A percentile compares a stretch with the other conserved stretches of the same genome.
Evolutionary conservation across 495 filamentous ascomycete genomes (phyloP).

Genomic region (Elaphomyces granulatus): DNA sequence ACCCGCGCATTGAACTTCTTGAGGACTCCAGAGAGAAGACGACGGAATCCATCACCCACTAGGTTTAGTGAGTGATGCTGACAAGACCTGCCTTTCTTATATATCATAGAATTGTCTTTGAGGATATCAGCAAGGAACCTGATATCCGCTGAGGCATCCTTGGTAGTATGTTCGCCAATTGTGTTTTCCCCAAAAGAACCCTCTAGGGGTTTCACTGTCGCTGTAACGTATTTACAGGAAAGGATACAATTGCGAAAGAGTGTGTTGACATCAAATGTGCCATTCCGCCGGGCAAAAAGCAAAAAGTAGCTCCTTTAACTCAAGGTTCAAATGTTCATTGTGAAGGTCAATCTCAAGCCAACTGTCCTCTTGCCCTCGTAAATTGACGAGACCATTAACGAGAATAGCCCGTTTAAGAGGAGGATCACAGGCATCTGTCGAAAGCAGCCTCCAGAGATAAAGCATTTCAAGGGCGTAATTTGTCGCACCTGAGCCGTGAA

Average conservation of each 20-base stretch:
- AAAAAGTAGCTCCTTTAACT: conserved; percentile 10
- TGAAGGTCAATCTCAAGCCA: background rate
- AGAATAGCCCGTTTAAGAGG: background rate
- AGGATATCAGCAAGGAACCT: background rate
- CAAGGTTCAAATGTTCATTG: background rate
- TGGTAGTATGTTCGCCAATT: conserved; percentile 3
- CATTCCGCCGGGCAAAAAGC: conserved; percentile 15
- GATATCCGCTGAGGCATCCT: conserved; percentile 5
- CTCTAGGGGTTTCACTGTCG: conserved; percentile 14
- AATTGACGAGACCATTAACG: background rate
- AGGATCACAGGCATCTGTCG: background rate
- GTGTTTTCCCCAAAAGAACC: conserved; percentile 1
- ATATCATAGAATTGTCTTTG: background rate
- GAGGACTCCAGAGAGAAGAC: background rate
- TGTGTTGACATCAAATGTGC: background rate
- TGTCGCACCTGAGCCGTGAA: background rate
- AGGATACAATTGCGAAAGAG: background rate
- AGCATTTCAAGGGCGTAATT: background rate
- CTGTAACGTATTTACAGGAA: conserved; percentile 13
- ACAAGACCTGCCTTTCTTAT: too few relatives aligned
- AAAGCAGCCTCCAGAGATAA: background rate
- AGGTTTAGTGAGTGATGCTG: too few relatives aligned
- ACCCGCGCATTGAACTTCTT: background rate
- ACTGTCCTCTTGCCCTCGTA: background rate
- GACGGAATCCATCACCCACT: background rate